Conservation (phyloP, 78 protist species). For the Anaeramoeba ignava region DNA sequence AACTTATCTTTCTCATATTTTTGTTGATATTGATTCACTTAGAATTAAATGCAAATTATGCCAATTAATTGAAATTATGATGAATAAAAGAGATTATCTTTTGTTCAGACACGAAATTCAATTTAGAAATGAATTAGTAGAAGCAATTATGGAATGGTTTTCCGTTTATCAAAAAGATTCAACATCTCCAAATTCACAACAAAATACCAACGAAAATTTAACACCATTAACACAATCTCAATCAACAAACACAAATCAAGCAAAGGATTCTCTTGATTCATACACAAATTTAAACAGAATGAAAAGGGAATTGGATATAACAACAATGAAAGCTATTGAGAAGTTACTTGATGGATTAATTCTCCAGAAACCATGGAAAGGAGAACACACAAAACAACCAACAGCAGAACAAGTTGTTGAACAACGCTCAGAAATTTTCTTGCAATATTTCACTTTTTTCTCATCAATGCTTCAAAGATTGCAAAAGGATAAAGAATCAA, state of each 20-base stretch:
- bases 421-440: constrained; percentile 14
- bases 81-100: constrained; percentile 28
- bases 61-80: constrained; percentile 26
- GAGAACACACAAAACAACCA: background rate
- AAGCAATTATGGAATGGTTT: background rate
- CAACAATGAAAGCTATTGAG: background rate
- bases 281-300: no score
- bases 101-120: constrained; percentile 33
- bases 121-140: constrained; percentile 23
- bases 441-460: constrained; percentile 42
- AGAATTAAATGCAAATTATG: constrained; percentile 38
- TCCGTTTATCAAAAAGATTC: background rate
- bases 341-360: background rate
- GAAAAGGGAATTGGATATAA: background rate
- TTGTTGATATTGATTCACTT: no score
- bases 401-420: background rate
- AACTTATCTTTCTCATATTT: no score
- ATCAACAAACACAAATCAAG: no score
- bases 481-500: background rate
- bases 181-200: no score
- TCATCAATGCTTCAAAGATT: constrained; percentile 19
- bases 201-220: no score
- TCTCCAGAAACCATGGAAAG: background rate
- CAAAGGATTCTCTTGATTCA: no score
- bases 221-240: no score